A percentile compares a stretch with the other conserved stretches of the same genome.
These are phyloP conservation scores for Calocybe indica DNA, from an alignment of 768 basidiomycete genomes.

Conservation along the genomic window DNA sequence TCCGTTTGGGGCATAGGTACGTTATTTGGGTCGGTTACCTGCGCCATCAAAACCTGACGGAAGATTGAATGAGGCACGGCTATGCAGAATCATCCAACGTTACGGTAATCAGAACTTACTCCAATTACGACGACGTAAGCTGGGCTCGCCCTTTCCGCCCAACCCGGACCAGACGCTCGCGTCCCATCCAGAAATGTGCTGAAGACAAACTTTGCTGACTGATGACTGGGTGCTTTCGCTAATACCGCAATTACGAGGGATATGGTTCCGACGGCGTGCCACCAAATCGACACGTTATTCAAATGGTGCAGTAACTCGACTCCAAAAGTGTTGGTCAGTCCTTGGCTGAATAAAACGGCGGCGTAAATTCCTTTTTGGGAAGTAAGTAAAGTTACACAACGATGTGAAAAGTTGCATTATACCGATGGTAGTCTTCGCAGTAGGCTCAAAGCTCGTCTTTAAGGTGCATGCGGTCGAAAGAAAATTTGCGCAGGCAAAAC, in stretches of 20 bases:
- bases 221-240: conserved; percentile 65
- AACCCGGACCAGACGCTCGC: conserved; percentile 44
- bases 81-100: background rate
- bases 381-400: background rate
- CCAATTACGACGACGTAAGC: conserved; percentile 71
- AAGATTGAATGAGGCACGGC: background rate
- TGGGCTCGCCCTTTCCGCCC: conserved; percentile 61
- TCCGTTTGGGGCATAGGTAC: background rate
- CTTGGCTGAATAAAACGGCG: conserved; percentile 60
- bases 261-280: conserved; percentile 70
- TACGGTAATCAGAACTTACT: conserved; percentile 15
- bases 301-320: conserved; percentile 57
- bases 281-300: conserved; percentile 70
- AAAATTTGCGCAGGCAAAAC: conserved; percentile 64
- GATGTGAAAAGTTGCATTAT: conserved; percentile 11
- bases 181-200: conserved; percentile 65
- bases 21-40: conserved; percentile 24
- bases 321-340: conserved; percentile 72
- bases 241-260: conserved; percentile 63
- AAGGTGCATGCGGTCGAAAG: conserved; percentile 60
- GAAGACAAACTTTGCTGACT: conserved; percentile 67
- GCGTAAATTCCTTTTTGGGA: conserved; percentile 45
- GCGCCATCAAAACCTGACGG: conserved; percentile 57
- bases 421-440: conserved; percentile 57
- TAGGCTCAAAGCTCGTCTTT: conserved; percentile 52